Evolutionary conservation across 306 rosid genomes (phyloP).

Genomic region (Crotalaria pallida): DNA sequence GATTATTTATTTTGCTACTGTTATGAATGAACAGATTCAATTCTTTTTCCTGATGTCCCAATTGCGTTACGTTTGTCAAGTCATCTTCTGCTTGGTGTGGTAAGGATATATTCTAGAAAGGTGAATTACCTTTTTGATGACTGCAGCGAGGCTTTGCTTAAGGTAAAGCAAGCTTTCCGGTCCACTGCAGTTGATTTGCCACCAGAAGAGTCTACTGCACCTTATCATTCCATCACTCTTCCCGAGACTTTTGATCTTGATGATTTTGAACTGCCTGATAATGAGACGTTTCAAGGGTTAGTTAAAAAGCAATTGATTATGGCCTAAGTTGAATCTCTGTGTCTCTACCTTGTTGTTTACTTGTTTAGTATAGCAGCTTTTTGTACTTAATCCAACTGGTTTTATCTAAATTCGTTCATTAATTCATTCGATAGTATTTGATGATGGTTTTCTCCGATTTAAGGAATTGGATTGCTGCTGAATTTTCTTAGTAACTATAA

Average conservation of each 20-base stretch:
- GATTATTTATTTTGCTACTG: conserved; percentile 22
- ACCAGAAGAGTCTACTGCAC: conserved; percentile 99
- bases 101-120: conserved; percentile 98
- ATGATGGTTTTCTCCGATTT: too few relatives aligned
- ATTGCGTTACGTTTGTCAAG: conserved; percentile 98
- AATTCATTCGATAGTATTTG: too few relatives aligned
- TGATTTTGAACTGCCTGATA: conserved; percentile 98
- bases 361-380: too few relatives aligned
- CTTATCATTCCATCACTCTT: conserved; percentile 94
- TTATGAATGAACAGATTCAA: conserved; percentile 74
- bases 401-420: too few relatives aligned
- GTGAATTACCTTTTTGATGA: conserved; percentile 99
- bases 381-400: too few relatives aligned
- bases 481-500: neutral
- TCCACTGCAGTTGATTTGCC: conserved; percentile 97
- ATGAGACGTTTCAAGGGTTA: conserved; percentile 85
- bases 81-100: conserved; percentile 99
- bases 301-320: conserved; percentile 33
- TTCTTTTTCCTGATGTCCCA: conserved; percentile 93
- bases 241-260: conserved; percentile 99
- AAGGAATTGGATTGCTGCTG: too few relatives aligned
- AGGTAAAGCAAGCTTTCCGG: conserved; percentile 98
- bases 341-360: too few relatives aligned
- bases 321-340: conserved; percentile 4
- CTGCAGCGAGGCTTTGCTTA: conserved; percentile 99